Evolutionary conservation across 768 basidiomycete genomes (phyloP).

Genomic region (Kwoniella botswanensis): DNA sequence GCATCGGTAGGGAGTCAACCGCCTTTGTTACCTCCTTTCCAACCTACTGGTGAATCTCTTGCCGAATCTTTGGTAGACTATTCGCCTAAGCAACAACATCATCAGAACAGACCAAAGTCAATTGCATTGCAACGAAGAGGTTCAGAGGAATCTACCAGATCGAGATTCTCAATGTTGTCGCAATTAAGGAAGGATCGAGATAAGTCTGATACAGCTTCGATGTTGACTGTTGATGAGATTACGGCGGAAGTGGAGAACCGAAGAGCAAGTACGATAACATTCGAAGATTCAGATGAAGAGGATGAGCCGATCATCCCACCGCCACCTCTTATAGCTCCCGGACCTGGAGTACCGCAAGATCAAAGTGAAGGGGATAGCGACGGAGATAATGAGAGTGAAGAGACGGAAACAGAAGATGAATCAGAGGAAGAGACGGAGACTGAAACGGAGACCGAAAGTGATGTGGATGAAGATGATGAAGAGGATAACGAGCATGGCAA

Average conservation of each 20-base stretch:
- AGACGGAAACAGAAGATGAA: constrained; percentile 28
- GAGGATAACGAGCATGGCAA: constrained; percentile 58
- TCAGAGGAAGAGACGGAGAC: constrained; percentile 40
- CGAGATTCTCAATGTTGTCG: constrained; percentile 67
- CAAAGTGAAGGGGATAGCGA: constrained; percentile 36
- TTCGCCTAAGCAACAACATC: constrained; percentile 27
- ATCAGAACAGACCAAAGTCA: constrained; percentile 61
- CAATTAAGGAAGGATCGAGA: constrained; percentile 62
- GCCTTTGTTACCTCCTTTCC: constrained; percentile 55
- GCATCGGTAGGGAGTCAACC: constrained; percentile 38
- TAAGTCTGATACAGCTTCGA: constrained; percentile 81
- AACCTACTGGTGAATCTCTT: constrained; percentile 67
- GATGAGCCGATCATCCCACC: constrained; percentile 43
- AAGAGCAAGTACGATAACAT: constrained; percentile 63
- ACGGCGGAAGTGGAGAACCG: constrained; percentile 85
- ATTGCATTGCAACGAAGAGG: constrained; percentile 48
- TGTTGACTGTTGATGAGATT: constrained; percentile 96
- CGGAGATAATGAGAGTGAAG: constrained; percentile 42
- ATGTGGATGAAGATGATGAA: constrained; percentile 36
- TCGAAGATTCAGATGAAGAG: constrained; percentile 70
- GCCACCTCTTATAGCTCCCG: constrained; percentile 15
- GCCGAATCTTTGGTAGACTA: constrained; percentile 68
- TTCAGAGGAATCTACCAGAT: constrained; percentile 53
- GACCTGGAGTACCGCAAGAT: constrained; percentile 31
- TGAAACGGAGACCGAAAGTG: constrained; percentile 58